Base-by-base conservation (phyloP, 495 filamentous ascomycete genomes). In the Aspergillus saccharolyticus region DNA sequence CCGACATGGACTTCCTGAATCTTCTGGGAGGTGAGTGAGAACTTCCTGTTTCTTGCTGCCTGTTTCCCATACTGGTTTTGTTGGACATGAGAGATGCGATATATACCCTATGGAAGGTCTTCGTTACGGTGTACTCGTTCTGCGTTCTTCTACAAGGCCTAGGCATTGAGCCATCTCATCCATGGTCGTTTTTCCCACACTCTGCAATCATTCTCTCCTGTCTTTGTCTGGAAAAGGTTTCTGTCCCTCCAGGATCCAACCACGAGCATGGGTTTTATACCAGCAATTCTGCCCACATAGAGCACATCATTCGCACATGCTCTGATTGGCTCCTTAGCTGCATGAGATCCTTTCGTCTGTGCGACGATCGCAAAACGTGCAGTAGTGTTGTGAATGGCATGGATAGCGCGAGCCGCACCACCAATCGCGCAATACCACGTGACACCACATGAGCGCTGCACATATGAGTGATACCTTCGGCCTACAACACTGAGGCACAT, bases 401-500 rank as follows among this genome's bases (percentile, higher is more conserved):
- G 52, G 51, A 58, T 59, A 54, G 50, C 67, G 73, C 63, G 62
- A 69, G 44, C 49, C 7, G 30, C 48, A 58, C 53, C 63, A 64
- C 45, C 55, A 66, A 71, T 78, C 65, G 66, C 72, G 72, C 68
- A 65, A 77, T 73, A 64, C 52, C 73, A 77, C 74, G 74, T 77
- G 73, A 77, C 42, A 44, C 1, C 21, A 20, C 16, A 21, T 52
- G 28, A 14, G n/a, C 21, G 33, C 25, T 52, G 44, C 44, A n/a
- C n/a, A 54, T 20, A 44, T 15, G 30, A 21, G 1, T 46, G 17
- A 3, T 42, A 44, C 18, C 28, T n/a, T 30, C 28, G 47, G 47
- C 47, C 8, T 24, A n/a, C 18, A 12, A 39, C n/a, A n/a, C n/a
- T 8, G 33, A 2, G 33, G 33, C 7, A 12, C 7, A 15, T 39